These are phyloP conservation scores for Peronospora farinosa DNA, from an alignment of 352 stramenopile genomes.

Conservation along the genomic window DNA sequence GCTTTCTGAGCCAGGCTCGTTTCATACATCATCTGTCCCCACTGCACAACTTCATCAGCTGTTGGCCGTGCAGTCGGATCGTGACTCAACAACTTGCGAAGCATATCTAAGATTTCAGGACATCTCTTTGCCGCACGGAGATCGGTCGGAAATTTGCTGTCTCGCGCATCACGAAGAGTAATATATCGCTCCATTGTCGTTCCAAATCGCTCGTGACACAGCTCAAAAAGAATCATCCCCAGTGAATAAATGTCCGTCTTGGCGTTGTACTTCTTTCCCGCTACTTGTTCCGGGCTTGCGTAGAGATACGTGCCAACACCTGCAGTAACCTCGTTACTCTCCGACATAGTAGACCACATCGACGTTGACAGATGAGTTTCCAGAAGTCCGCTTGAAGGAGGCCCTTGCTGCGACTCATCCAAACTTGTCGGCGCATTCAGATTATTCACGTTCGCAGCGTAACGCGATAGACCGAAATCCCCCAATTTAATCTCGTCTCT, in stretches of 20 bases:
- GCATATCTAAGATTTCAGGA: slow-evolving; percentile 66
- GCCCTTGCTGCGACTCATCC: slow-evolving; percentile 31
- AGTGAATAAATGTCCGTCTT: slow-evolving; percentile 90
- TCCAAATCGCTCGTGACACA: slow-evolving; percentile 83
- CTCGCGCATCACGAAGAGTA: slow-evolving; percentile 64
- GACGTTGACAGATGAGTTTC: slow-evolving; percentile 42
- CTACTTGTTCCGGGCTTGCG: slow-evolving; percentile 85
- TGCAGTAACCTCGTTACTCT: slow-evolving; percentile 78
- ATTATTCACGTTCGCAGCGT: slow-evolving; percentile 78
- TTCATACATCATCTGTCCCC: slow-evolving; percentile 75
- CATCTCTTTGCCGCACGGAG: slow-evolving; percentile 48
- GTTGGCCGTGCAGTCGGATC: slow-evolving; percentile 49
- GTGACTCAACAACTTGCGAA: slow-evolving; percentile 49
- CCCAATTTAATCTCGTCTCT: slow-evolving; percentile 86
- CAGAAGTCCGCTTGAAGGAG: slow-evolving; percentile 17
- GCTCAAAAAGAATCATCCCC: slow-evolving; percentile 89
- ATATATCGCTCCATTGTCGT: slow-evolving; percentile 89
- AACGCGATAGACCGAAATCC: slow-evolving; percentile 85
- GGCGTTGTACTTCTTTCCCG: slow-evolving; percentile 86
- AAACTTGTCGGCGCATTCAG: slow-evolving; percentile 34
- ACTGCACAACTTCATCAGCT: slow-evolving; percentile 63
- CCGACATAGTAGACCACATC: slow-evolving; percentile 65
- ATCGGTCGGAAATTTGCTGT: slow-evolving; percentile 54
- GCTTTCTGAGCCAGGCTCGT: slow-evolving; percentile 47
- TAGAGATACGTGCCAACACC: slow-evolving; percentile 89